Base-by-base conservation (phyloP, 768 basidiomycete species). In the Phlegmacium glaucopus region DNA sequence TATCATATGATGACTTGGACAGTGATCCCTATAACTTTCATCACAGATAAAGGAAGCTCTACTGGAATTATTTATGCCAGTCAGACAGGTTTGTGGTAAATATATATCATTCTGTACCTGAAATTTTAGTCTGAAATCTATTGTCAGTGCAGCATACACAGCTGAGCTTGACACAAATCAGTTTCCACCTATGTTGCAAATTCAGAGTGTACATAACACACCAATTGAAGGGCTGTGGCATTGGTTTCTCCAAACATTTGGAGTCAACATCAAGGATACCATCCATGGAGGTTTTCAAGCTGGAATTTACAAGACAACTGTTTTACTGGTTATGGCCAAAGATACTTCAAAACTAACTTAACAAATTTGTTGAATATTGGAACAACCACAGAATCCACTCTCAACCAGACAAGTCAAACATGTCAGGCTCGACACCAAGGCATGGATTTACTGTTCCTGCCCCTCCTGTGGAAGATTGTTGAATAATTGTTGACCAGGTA, bases 281-380 rank as follows among this genome's bases (percentile, higher is more conserved):
- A 53, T 62, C 27, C 44, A 43, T 2, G 28, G 40, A 3, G 59
- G 59, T 12, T 39, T 48, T 17, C 16, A 11, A 9, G 11, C 27
- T 38, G 42, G 47, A 22, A 15, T 43, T 41, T 60, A 53, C 47
- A 51, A 22, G 55, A 12, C 26, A 53, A 15, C 35, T 56, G 40
- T 64, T 64, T 41, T 36, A 59, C 17, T 66, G 60, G 60, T 40
- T 66, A 6, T 66, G 64, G 64, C 62, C 60, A 1, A 46, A 62
- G 25, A 57, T 65, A 22, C 48, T 63, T 7, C 64, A 65, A 30
- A 35, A 39, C 13, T 47, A 51, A 17, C 49, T 66, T 4, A 47
- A 66, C 34, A n/a, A 50, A 9, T 66, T 62, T 46, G 48, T 44
- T 0, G 48, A 61, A 45, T 59, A 57, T 36, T 64, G 61, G 61